A percentile compares a stretch with the other conserved stretches of the same genome.
phyloP scores from a whole-genome alignment of 139 green algal genomes.

The Auxenochlorella pyrenoidosa region DNA sequence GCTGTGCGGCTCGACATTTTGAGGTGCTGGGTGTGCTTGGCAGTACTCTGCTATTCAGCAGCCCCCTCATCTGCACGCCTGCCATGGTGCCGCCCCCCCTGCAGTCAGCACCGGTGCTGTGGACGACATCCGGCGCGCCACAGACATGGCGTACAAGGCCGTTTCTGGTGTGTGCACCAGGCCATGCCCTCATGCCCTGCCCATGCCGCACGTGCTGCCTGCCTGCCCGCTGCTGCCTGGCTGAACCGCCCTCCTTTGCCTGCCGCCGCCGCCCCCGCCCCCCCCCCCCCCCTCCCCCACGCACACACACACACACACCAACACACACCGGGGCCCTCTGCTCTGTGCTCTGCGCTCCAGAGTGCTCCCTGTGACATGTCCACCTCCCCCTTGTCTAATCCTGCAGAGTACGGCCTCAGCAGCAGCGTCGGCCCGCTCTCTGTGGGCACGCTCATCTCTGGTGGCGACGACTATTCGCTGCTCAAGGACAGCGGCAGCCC shows the following conservation, averaged over 20 bases:
- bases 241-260: no score
- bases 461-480: conserved; percentile 66
- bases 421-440: conserved; percentile 80
- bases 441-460: conserved; percentile 71
- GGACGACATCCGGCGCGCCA: conserved; percentile 93
- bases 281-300: background rate
- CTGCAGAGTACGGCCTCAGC: conserved; percentile 80
- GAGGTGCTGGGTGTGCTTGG: no score
- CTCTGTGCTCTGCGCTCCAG: no score
- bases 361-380: no score
- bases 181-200: background rate
- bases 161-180: conserved; percentile 40
- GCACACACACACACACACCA: background rate
- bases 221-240: no score
- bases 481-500: conserved; percentile 44
- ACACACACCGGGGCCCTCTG: no score
- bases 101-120: conserved; percentile 32
- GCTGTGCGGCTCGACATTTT: no score
- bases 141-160: conserved; percentile 79
- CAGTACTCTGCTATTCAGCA: background rate
- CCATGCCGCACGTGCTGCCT: background rate
- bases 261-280: background rate
- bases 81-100: no score
- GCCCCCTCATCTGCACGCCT: background rate
- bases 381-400: no score